phyloP scores from a whole-genome alignment of 2,329 filamentous ascomycete genomes.

The Pochonia chlamydosporia region DNA sequence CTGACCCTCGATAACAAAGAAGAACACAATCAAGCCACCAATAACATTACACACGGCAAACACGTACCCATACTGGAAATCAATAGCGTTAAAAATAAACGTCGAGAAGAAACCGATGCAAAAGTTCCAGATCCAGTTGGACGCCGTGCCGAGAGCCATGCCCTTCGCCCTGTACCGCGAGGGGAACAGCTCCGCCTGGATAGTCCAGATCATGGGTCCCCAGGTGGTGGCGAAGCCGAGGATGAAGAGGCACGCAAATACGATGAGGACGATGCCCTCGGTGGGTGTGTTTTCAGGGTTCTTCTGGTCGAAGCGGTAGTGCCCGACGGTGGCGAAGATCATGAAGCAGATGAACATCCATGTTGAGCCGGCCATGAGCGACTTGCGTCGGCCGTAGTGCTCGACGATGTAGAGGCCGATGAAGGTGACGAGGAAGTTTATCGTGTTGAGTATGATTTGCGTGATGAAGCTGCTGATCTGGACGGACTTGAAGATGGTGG shows the following conservation, averaged over 20 bases:
- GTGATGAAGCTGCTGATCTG: conserved; percentile 56
- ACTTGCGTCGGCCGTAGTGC: conserved; percentile 58
- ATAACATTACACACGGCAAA: conserved; percentile 67
- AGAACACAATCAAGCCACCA: conserved; percentile 62
- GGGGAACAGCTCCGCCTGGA: conserved; percentile 60
- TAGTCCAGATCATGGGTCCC: conserved; percentile 60
- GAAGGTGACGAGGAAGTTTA: conserved; percentile 64
- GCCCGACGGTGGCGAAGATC: conserved; percentile 47
- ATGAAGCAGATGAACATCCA: conserved; percentile 60
- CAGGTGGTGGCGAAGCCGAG: conserved; percentile 62
- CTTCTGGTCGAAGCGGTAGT: conserved; percentile 37
- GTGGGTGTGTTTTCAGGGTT: conserved; percentile 27
- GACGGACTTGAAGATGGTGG: conserved; percentile 42
- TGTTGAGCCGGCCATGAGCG: conserved; percentile 54
- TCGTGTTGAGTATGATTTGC: conserved; percentile 60
- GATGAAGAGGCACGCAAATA: conserved; percentile 59
- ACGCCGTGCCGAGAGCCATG: conserved; percentile 55
- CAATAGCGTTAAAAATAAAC: conserved; percentile 67
- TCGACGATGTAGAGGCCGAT: conserved; percentile 66
- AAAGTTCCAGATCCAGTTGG: conserved; percentile 71
- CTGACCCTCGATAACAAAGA: conserved; percentile 71
- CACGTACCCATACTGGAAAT: conserved; percentile 69
- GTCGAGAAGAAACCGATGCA: conserved; percentile 72
- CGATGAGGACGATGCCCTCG: conserved; percentile 55
- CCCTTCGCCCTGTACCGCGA: conserved; percentile 54